Evolutionary conservation across 371 early-diverging fungal genomes (phyloP).

Genomic region (Actinomortierella wolfii): DNA sequence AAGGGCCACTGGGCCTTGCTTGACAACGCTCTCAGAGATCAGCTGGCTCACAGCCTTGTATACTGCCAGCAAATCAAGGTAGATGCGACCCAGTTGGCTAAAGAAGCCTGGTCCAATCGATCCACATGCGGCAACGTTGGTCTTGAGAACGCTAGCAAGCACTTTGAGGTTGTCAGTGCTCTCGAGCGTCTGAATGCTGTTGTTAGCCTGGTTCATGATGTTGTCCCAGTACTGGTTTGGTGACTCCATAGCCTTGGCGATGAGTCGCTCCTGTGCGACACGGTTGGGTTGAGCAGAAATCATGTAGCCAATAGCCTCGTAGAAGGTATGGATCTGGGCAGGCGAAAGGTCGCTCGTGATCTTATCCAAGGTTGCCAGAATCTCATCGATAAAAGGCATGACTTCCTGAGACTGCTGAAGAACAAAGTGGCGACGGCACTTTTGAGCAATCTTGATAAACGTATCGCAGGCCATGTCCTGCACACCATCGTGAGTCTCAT

Average conservation of each 20-base stretch:
- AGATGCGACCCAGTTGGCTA: slow-evolving; percentile 86
- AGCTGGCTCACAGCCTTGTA: slow-evolving; percentile 86
- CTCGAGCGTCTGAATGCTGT: slow-evolving; percentile 75
- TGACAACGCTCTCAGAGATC: slow-evolving; percentile 80
- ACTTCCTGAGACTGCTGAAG: slow-evolving; percentile 84
- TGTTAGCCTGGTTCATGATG: slow-evolving; percentile 74
- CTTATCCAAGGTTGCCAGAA: slow-evolving; percentile 73
- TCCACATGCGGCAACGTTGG: slow-evolving; percentile 90
- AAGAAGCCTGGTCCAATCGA: slow-evolving; percentile 89
- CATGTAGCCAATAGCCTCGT: slow-evolving; percentile 96
- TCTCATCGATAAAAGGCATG: slow-evolving; percentile 93
- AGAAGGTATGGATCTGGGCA: slow-evolving; percentile 94
- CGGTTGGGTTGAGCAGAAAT: slow-evolving; percentile 86
- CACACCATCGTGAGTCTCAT: slow-evolving; percentile 99
- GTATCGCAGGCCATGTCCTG: slow-evolving; percentile 99
- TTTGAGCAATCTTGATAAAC: slow-evolving; percentile 97
- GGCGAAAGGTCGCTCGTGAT: slow-evolving; percentile 90
- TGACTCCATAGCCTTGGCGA: slow-evolving; percentile 83
- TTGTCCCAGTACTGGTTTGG: slow-evolving; percentile 89
- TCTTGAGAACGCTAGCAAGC: slow-evolving; percentile 91
- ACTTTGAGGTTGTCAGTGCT: slow-evolving; percentile 83
- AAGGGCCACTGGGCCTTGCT: slow-evolving; percentile 83
- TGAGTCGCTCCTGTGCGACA: slow-evolving; percentile 75
- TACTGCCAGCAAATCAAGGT: slow-evolving; percentile 86
- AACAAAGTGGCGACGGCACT: slow-evolving; percentile 96